Base-by-base conservation (phyloP, 2,329 filamentous ascomycete genomes). In the Aureobasidium pullulans region DNA sequence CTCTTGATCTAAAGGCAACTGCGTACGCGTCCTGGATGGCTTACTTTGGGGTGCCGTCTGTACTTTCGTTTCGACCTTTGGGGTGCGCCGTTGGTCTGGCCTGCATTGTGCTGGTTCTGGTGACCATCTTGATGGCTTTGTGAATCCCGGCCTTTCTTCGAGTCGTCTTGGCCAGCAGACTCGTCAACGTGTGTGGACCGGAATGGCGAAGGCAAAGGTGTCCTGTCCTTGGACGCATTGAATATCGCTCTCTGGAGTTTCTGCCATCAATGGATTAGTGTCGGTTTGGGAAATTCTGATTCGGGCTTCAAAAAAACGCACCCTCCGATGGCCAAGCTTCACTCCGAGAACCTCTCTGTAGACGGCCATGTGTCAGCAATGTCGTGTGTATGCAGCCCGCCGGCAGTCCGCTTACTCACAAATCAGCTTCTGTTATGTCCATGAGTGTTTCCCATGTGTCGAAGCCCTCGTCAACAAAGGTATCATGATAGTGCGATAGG, bases 401-500 rank as follows among this genome's bases (percentile, higher is more conserved):
- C 85, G 44, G 16, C 9, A n/a, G 28, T 4, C 44, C 39, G 6
- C 23, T 23, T 3, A 71, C 73, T 57, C 9, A 90, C 87, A 94
- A 78, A 68, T 94, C 89, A 28, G 87, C 88, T 72, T 93, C 89
- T 62, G 89, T 90, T 57, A 94, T 91, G 69, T 93, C 89, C 53
- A 91, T 78, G 59, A 93, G 85, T 1, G 86, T 91, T 36, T 90
- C 87, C 89, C 89, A 93, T 10, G 85, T 84, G 71, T 94, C 89
- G 71, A 94, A 94, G 3, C 89, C 89, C 73, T 93, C 88, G 57
- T 89, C 84, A 44, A 89, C 71, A 66, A 94, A 89, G 59, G 79
- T 75, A 65, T 86, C 80, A 61, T 89, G 81, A 75, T 94, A 93
- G 74, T 91, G 87, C 75, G 83, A 79, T 72, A 94, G 80, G 70